phyloP scores from a whole-genome alignment of 768 basidiomycete genomes.

The Saitozyma sp. region DNA sequence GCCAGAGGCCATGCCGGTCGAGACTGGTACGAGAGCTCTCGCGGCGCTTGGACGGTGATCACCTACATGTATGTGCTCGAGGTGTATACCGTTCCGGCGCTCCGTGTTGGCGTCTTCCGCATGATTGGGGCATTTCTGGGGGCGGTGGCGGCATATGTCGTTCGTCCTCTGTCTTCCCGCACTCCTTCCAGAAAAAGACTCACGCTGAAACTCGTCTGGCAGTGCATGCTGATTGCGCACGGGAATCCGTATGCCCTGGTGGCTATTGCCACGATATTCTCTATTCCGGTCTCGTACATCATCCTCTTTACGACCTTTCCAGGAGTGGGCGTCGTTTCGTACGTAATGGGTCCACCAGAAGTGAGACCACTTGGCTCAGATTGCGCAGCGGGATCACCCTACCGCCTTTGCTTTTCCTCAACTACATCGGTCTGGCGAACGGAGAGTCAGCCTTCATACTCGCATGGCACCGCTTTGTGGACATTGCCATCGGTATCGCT shows the following conservation, averaged over 20 bases:
- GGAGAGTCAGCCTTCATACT: slow-evolving; percentile 34
- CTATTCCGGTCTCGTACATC: slow-evolving; percentile 44
- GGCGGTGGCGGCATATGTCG: slow-evolving; percentile 44
- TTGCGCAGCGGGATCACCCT: slow-evolving; percentile 49
- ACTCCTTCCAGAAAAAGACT: too few species aligned
- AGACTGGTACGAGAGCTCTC: slow-evolving; percentile 37
- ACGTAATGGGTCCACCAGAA: too few species aligned
- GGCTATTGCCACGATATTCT: slow-evolving; percentile 38
- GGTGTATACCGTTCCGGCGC: slow-evolving; percentile 48
- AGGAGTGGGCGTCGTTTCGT: slow-evolving; percentile 30
- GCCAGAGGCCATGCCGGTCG: slow-evolving; percentile 32
- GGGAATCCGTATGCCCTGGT: slow-evolving; percentile 48
- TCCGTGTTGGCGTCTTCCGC: slow-evolving; percentile 45
- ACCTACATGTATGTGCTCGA: slow-evolving; percentile 52
- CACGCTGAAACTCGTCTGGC: not conserved
- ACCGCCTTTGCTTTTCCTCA: slow-evolving; percentile 50
- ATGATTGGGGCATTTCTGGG: slow-evolving; percentile 48
- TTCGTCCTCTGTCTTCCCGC: slow-evolving; percentile 15
- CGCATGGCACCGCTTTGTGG: slow-evolving; percentile 44
- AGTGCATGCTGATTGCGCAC: slow-evolving; percentile 44
- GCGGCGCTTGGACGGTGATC: slow-evolving; percentile 49
- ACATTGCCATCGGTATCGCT: slow-evolving; percentile 49
- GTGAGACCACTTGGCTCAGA: not conserved
- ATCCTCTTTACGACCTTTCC: slow-evolving; percentile 44
- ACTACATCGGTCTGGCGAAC: slow-evolving; percentile 33